Base-by-base conservation (phyloP, 1,284 basidiomycete species). In the Cronartium quercuum region DNA sequence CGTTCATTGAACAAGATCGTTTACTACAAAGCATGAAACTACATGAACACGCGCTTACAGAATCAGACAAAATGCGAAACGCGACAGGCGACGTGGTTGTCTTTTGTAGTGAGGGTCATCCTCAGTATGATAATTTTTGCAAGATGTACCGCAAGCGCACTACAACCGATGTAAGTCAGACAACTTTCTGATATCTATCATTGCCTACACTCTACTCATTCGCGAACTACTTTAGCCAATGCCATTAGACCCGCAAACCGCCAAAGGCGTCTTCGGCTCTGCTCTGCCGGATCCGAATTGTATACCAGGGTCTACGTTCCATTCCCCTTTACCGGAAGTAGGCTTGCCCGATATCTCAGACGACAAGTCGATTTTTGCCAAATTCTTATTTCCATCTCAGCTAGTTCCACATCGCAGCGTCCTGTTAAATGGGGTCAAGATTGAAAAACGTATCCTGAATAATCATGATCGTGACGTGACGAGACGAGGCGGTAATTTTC, bases 1-100 rank as follows among this genome's bases (percentile, higher is more conserved):
- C 96, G 0, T 99, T 98, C 84, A 98, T 99, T 78, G 92, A 98
- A 80, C 87, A 90, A 81, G 87, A 86, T 76, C 87, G 94, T 21
- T 83, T 98, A 29, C 83, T 97, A 67, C 87, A 86, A 34, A 92
- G 94, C 1, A 92, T 99, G 88, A 86, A 85, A 18, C 84, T 86
- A 35, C 86, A 87, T 76, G 92, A 95, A 82, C 83, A 85, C 0
- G 83, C 87, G 57, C 85, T 99, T 57, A 87, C 86, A 1, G 90
- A 92, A 67, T 92, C 91, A 10, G 95, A 99, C 83, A 84, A 87
- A 60, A 85, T 85, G 64, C 86, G 96, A 63, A 98, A 99, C 82
- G 85, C 84, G 51, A 91, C 90, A 87, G 95, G 96, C 1, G 87
- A 89, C 80, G 87, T 92, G 79, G 86, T 90, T 44, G 85, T 98